phyloP scores from a whole-genome alignment of 768 basidiomycete species.

The Tylopilus intermedius region DNA sequence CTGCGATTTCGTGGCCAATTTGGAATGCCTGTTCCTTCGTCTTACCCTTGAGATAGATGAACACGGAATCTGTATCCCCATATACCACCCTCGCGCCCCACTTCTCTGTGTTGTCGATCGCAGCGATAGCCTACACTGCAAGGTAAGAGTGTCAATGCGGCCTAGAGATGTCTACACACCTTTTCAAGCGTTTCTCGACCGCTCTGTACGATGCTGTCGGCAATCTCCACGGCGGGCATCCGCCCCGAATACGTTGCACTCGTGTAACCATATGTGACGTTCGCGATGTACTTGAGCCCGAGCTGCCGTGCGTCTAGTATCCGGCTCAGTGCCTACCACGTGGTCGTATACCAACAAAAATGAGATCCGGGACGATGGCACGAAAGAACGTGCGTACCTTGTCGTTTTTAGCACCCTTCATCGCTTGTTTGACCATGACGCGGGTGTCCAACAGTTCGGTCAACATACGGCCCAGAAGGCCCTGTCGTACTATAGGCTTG shows the following conservation, averaged over 20 bases:
- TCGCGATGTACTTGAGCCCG: constrained; percentile 88
- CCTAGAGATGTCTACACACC: constrained; percentile 35
- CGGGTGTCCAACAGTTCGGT: constrained; percentile 88
- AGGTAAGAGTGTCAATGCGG: not conserved
- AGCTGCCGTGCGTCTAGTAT: constrained; percentile 90
- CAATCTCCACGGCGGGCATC: constrained; percentile 98
- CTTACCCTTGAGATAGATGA: constrained; percentile 84
- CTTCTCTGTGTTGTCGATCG: constrained; percentile 69
- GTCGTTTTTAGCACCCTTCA: constrained; percentile 75
- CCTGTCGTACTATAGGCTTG: constrained; percentile 77
- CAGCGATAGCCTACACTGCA: constrained; percentile 62
- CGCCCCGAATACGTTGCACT: constrained; percentile 90
- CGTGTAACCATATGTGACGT: constrained; percentile 96
- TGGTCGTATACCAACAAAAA: not conserved
- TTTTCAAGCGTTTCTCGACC: constrained; percentile 94
- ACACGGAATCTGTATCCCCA: constrained; percentile 96
- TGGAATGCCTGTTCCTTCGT: constrained; percentile 91
- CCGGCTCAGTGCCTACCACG: constrained; percentile 57
- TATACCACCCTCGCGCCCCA: constrained; percentile 96
- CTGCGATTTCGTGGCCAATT: constrained; percentile 90
- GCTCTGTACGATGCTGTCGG: constrained; percentile 95
- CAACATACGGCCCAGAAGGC: constrained; percentile 87
- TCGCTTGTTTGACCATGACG: constrained; percentile 96
- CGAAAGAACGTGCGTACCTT: constrained; percentile 47
- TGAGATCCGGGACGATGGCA: not conserved